Base-by-base conservation (phyloP, 108 stramenopile species). In the Cyclostephanos invisitatus region DNA sequence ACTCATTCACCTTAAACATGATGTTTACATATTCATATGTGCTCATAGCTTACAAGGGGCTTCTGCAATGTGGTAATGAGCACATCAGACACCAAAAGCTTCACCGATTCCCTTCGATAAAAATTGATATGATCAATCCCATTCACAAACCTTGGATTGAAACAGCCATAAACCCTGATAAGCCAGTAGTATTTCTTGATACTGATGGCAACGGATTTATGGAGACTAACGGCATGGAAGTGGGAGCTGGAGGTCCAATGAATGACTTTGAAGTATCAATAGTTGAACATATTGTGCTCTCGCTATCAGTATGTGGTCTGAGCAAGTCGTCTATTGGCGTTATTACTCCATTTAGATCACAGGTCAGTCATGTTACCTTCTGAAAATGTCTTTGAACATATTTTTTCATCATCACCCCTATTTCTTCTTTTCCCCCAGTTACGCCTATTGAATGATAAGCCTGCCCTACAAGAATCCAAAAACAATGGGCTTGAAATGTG, bases 341-440 rank as follows among this genome's bases (percentile, higher is more conserved):
- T 5, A 96, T 98, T 29, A 89, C 89, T 53, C 98, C 98, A 22
- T 97, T 91, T 68, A 84, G 97, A 62, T 93, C 96, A 10, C 98
- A 98, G 86, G 89, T 96, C 50, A 63, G 86, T 67, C 24, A 7
- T 78, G 59, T 4, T n/a, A 68, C 59, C 40, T 27, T 46, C 32
- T 40, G 15, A 46, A 46, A 46, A 11, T 14, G 15, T 46, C 35
- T 57, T 42, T 70, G 32, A 29, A 25, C 51, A 42, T n/a, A 46
- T 64, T 65, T 20, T 54, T 7, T 46, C 36, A 83, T 72, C 25
- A 82, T 55, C 1, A 27, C 64, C 22, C 48, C 83, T 15, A 57
- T 79, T 59, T 84, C 81, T 18, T 48, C 56, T 35, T 18, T 48
- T 2, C 17, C 46, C 51, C 1, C 73, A 75, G 81, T 65, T 83